These are phyloP conservation scores for Erythrobasidium yunnanense DNA, from an alignment of 768 basidiomycete genomes.

Conservation along the genomic window DNA sequence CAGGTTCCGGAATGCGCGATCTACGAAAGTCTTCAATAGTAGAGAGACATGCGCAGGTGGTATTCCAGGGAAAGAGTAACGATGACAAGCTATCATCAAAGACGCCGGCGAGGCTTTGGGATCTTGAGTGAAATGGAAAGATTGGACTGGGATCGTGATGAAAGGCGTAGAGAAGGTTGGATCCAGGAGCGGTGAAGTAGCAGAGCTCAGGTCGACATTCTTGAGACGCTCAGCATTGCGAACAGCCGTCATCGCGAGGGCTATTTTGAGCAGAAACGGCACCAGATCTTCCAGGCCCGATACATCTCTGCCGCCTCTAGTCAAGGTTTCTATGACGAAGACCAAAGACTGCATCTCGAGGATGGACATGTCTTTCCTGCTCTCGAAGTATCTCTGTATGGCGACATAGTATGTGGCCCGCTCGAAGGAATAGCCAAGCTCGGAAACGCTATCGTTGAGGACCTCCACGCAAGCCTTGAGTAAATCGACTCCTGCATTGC, in stretches of 20 bases:
- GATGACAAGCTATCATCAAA: slow-evolving; percentile 37
- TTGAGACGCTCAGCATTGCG: slow-evolving; percentile 7
- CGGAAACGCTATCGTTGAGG: background rate
- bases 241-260: slow-evolving; percentile 2
- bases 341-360: slow-evolving; percentile 31
- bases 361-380: background rate
- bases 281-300: slow-evolving; percentile 21
- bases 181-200: slow-evolving; percentile 35
- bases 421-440: background rate
- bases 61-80: slow-evolving; percentile 37
- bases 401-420: slow-evolving; percentile 15
- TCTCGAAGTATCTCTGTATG: background rate
- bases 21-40: slow-evolving; percentile 32
- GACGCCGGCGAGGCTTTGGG: slow-evolving; percentile 30
- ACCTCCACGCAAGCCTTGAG: slow-evolving; percentile 16
- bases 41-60: slow-evolving; percentile 29
- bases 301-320: slow-evolving; percentile 35
- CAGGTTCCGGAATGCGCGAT: slow-evolving; percentile 32
- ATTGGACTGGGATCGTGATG: slow-evolving; percentile 23
- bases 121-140: slow-evolving; percentile 26
- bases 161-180: slow-evolving; percentile 36
- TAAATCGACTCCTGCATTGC: slow-evolving; percentile 5
- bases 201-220: background rate
- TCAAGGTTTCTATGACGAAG: slow-evolving; percentile 29
- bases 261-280: slow-evolving; percentile 23